phyloP scores from a whole-genome alignment of 257 asterid genomes.

The Scutellaria baicalensis region DNA sequence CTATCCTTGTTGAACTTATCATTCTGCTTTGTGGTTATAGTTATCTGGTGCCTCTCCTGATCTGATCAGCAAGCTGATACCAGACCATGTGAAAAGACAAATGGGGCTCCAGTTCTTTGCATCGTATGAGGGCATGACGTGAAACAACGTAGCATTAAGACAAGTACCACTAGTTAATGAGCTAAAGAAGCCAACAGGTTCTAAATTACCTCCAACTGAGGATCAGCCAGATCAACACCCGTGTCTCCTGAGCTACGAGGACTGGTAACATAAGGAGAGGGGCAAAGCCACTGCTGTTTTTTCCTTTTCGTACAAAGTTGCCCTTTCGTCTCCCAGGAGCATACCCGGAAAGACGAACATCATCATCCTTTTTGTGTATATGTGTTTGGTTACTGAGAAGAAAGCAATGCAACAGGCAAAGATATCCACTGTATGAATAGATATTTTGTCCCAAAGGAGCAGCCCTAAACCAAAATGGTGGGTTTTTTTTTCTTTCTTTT shows the following conservation, averaged over 20 bases:
- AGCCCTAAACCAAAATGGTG: conserved; percentile 22
- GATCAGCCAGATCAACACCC: conserved; percentile 12
- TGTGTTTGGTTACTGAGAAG: conserved; percentile 35
- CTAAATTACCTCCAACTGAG: conserved; percentile 18
- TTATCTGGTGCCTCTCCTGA: conserved; percentile 72
- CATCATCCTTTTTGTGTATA: conserved; percentile 43
- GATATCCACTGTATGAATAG: conserved; percentile 28
- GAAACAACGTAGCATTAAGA: neutral
- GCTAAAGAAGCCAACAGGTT: conserved; percentile 19
- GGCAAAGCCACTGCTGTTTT: conserved; percentile 12
- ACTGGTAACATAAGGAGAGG: conserved; percentile 11
- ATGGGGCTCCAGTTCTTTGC: conserved; percentile 63
- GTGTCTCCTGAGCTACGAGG: conserved; percentile 22
- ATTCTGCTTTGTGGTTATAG: conserved; percentile 26
- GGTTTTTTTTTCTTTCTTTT: conserved; percentile 11
- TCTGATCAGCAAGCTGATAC: conserved; percentile 74
- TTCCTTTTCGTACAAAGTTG: conserved; percentile 5
- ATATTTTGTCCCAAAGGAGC: conserved; percentile 22
- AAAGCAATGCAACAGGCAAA: conserved; percentile 25
- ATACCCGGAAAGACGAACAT: conserved; percentile 13
- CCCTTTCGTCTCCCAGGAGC: conserved; percentile 1
- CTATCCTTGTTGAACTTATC: neutral
- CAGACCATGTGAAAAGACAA: conserved; percentile 80
- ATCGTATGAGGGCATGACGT: conserved; percentile 54
- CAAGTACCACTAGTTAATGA: conserved; percentile 20